Evolutionary conservation across 768 basidiomycete genomes (phyloP), one percentile per base, ranked within the genome.

Genomic region (Phanerochaete sordida): DNA sequence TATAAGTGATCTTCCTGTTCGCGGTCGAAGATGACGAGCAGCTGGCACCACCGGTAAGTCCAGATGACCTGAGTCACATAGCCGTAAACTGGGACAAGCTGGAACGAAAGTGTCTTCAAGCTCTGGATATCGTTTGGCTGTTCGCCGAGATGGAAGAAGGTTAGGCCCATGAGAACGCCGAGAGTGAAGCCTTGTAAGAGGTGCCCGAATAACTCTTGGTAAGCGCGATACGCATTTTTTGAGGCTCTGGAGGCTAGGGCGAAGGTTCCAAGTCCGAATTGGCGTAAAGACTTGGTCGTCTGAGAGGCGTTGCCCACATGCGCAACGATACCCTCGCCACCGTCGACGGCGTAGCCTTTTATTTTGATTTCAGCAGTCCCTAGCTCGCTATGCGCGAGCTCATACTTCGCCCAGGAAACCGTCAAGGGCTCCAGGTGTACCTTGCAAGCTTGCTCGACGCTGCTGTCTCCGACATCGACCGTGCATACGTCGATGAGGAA

Each of bases 21-120:
- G 7, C 79, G 71, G 62, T 81, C 79, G 49, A 80, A 81, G 48
- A 79, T 72, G 54, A 75, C 66, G 30, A 77, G 70, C 5, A 23
- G 9, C 5, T 70, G 65, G 63, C 75, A 75, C 64, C 69, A 69
- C 24, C 66, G 67, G 63, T 69, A 75, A 57, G 76, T 70, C 68
- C 62, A 64, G 57, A 72, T 26, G 33, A 69, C 59, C 39, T 62
- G 52, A 54, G 51, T 59, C 30, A 75, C 63, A 62, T 75, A 71
- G 57, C 62, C 67, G 50, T 72, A 72, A 43, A 68, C 69, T 21
- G 70, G 66, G 16, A 69, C 62, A 54, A 67, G 57, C 50, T 66
- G 63, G 51, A 69, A 73, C 13, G 57, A 60, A 35, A 72, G 48
- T 33, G 70, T 74, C 67, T 73, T 66, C 47, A 68, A 54, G 31